Evolutionary conservation across 495 filamentous ascomycete species (phyloP).

Genomic region (Xylaria venustula): DNA sequence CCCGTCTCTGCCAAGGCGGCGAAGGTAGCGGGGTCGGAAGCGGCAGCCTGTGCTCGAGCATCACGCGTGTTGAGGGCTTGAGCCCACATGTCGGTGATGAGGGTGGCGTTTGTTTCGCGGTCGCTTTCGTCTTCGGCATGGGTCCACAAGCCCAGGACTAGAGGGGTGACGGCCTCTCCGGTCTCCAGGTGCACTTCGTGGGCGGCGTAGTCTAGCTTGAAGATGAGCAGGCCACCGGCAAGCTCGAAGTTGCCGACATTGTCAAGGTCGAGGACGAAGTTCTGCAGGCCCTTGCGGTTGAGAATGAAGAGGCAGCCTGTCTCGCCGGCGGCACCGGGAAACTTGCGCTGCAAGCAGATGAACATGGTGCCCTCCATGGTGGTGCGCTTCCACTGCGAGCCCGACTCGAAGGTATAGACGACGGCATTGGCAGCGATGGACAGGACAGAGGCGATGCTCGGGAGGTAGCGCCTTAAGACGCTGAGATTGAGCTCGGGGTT

Average conservation of each 20-base stretch:
- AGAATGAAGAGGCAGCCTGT: constrained; percentile 42
- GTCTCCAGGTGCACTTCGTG: constrained; percentile 22
- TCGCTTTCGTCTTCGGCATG: constrained; percentile 38
- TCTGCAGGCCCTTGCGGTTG: constrained; percentile 46
- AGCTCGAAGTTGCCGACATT: constrained; percentile 42
- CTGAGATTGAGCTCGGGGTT: constrained; percentile 80
- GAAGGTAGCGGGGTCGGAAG: background rate
- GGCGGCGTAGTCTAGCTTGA: constrained; percentile 36
- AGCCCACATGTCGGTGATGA: constrained; percentile 41
- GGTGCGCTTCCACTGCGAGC: constrained; percentile 71
- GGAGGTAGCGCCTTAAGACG: constrained; percentile 74
- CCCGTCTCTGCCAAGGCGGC: background rate
- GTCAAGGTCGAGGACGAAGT: constrained; percentile 41
- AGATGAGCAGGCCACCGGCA: constrained; percentile 39
- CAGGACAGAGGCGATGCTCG: constrained; percentile 62
- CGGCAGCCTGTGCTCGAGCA: constrained; percentile 6
- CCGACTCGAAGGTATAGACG: constrained; percentile 70
- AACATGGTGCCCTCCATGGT: constrained; percentile 80
- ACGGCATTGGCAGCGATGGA: constrained; percentile 76
- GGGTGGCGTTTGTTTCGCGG: constrained; percentile 26
- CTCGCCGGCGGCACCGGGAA: constrained; percentile 21
- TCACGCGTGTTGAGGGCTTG: constrained; percentile 24
- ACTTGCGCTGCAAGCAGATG: constrained; percentile 61
- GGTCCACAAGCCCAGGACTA: constrained; percentile 46
- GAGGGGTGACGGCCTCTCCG: constrained; percentile 29